Evolutionary conservation across 108 stramenopile species (phyloP).

Genomic region (Skeletonema marinoi): DNA sequence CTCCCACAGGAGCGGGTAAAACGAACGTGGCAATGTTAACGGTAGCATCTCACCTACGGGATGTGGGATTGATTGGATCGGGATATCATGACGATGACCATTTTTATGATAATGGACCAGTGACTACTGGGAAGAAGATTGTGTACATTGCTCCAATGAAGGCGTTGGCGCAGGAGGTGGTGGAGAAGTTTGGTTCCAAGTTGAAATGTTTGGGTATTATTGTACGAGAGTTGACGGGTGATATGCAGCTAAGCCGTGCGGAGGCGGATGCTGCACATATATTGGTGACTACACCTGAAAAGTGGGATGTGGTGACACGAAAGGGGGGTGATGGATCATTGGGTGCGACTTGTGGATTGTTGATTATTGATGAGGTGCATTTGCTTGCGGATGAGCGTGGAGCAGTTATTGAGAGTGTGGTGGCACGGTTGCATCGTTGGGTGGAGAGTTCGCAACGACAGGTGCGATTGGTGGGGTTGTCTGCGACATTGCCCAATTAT

Average conservation of each 20-base stretch:
- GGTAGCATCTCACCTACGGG: conserved; percentile 83
- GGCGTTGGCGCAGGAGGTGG: conserved; percentile 99
- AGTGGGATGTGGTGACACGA: conserved; percentile 85
- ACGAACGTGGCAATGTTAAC: conserved; percentile 97
- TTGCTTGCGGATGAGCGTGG: conserved; percentile 98
- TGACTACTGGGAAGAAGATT: conserved; percentile 76
- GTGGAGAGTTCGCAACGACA: conserved; percentile 93
- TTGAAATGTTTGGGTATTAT: conserved; percentile 87
- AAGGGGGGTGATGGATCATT: conserved; percentile 92
- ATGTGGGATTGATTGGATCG: conserved; percentile 68
- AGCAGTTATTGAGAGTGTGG: conserved; percentile 98
- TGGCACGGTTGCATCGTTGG: conserved; percentile 92
- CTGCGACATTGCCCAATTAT: conserved; percentile 88
- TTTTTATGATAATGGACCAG: conserved; percentile 31
- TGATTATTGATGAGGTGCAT: conserved; percentile 98
- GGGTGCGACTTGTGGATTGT: conserved; percentile 89
- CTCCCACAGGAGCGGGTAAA: conserved; percentile 97
- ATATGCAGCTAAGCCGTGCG: conserved; percentile 95
- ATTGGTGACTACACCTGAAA: conserved; percentile 86
- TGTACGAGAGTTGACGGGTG: conserved; percentile 97
- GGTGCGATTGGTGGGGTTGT: conserved; percentile 95
- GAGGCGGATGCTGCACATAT: conserved; percentile 92
- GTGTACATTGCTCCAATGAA: conserved; percentile 99
- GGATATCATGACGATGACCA: conserved; percentile 25
- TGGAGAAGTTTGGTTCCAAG: conserved; percentile 93